phyloP scores from a whole-genome alignment of 148 eudicot species.

The Arctostaphylos glauca region DNA sequence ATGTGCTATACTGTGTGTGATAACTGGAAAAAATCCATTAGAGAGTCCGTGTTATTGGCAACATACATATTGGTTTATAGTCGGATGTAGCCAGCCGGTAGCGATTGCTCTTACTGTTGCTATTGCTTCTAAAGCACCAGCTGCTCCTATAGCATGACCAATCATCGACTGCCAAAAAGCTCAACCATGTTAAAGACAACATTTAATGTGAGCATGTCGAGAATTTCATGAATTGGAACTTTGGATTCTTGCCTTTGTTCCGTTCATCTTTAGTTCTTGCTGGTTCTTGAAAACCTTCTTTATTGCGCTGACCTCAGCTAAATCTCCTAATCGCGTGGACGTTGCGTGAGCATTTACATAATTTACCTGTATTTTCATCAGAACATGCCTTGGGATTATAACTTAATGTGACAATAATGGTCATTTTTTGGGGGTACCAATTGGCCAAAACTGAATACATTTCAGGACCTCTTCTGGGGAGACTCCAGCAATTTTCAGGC shows the following conservation, averaged over 20 bases:
- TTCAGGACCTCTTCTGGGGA: conserved; percentile 34
- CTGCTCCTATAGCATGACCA: conserved; percentile 26
- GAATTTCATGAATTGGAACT: not conserved
- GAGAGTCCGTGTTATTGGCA: not conserved
- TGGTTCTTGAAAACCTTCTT: conserved; percentile 34
- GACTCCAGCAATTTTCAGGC: conserved; percentile 25
- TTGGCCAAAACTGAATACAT: not conserved
- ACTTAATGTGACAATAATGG: not conserved
- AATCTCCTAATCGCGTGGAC: conserved; percentile 28
- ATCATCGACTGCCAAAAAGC: conserved; percentile 24
- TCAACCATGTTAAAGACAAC: not conserved
- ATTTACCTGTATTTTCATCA: conserved; percentile 22
- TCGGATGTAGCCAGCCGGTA: conserved; percentile 28
- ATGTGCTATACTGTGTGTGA: not conserved
- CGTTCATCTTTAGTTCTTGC: conserved; percentile 34
- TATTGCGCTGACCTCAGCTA: conserved; percentile 30
- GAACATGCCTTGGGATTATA: not conserved
- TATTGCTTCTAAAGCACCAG: conserved; percentile 24
- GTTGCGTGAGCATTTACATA: conserved; percentile 31
- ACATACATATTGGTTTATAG: conserved; percentile 24
- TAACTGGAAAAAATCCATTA: not conserved
- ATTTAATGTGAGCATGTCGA: conserved; percentile 33
- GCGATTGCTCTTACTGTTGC: conserved; percentile 20
- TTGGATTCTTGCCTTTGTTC: conserved; percentile 25
- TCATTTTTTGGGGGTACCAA: not conserved